phyloP scores from a whole-genome alignment of 1,284 basidiomycete species.

The Marasmius fiardii region DNA sequence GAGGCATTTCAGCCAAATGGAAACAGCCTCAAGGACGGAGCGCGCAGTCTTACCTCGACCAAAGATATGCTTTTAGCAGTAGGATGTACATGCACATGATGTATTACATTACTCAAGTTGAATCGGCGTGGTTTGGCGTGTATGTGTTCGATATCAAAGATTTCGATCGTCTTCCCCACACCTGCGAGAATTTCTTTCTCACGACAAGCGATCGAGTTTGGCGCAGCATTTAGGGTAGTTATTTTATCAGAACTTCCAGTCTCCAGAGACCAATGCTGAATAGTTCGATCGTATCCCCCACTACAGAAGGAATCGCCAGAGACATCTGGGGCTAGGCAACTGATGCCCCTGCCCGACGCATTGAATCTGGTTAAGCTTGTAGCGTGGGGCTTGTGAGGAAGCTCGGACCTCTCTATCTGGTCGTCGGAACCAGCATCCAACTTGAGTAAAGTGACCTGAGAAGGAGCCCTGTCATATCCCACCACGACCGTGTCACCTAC shows the following conservation, averaged over 20 bases:
- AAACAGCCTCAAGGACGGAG: neutral
- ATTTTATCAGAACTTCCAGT: neutral
- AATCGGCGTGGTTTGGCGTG: slow-evolving; percentile 25
- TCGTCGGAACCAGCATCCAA: slow-evolving; percentile 4
- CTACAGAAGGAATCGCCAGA: neutral
- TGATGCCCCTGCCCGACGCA: neutral
- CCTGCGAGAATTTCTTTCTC: slow-evolving; percentile 18
- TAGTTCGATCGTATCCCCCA: neutral
- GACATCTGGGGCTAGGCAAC: neutral
- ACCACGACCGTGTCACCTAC: slow-evolving; percentile 39
- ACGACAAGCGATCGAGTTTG: neutral
- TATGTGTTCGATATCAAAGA: slow-evolving; percentile 30
- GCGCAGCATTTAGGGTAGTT: neutral
- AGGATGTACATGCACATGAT: slow-evolving; percentile 45
- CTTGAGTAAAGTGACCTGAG: slow-evolving; percentile 38
- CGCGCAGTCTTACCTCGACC: slow-evolving; percentile 39
- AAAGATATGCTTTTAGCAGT: slow-evolving; percentile 35
- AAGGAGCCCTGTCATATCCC: slow-evolving; percentile 36
- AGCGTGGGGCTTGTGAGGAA: neutral
- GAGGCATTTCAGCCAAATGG: neutral
- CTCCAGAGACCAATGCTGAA: neutral
- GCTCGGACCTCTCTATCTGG: neutral
- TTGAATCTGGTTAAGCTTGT: neutral
- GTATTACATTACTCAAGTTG: slow-evolving; percentile 35
- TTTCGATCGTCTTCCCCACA: slow-evolving; percentile 23